Percentiles rank a stretch among this genome's conserved stretches.
Evolutionary conservation across 306 rosid genomes (phyloP).

Genomic region (Canavalia gladiata): DNA sequence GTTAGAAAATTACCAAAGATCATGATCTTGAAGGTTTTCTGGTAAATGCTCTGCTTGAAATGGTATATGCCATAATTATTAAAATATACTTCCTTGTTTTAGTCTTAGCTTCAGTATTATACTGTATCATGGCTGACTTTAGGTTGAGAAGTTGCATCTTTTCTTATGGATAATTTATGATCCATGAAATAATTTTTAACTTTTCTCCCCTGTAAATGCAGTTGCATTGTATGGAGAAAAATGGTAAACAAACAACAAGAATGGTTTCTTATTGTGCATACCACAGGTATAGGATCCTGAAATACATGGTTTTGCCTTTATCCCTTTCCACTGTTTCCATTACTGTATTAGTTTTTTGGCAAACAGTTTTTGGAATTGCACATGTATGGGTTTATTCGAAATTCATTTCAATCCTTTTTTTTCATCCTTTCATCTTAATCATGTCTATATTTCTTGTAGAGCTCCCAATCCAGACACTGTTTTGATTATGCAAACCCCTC

Average conservation of each 20-base stretch:
- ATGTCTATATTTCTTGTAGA: conserved; percentile 63
- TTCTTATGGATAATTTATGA: conserved; percentile 36
- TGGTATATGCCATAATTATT: not conserved
- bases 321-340: conserved; percentile 19
- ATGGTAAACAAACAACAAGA: conserved; percentile 80
- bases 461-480: conserved; percentile 94
- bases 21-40: conserved; percentile 10
- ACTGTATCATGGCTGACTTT: conserved; percentile 20
- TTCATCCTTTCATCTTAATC: conserved; percentile 29
- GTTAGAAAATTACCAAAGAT: not conserved
- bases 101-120: conserved; percentile 31
- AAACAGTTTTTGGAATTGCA: conserved; percentile 9
- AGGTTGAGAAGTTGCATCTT: conserved; percentile 33
- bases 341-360: conserved; percentile 8
- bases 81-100: conserved; percentile 18
- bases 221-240: conserved; percentile 85
- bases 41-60: not conserved
- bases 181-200: conserved; percentile 27
- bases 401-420: conserved; percentile 1
- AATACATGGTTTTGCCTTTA: conserved; percentile 24
- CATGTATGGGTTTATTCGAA: conserved; percentile 27
- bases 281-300: conserved; percentile 73
- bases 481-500: conserved; percentile 80
- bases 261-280: conserved; percentile 89
- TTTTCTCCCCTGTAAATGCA: conserved; percentile 53